A percentile compares a stretch with the other conserved stretches of the same genome.
phyloP scores from a whole-genome alignment of 192 early-diverging fungal genomes.

The Anaeromyces robustus region DNA sequence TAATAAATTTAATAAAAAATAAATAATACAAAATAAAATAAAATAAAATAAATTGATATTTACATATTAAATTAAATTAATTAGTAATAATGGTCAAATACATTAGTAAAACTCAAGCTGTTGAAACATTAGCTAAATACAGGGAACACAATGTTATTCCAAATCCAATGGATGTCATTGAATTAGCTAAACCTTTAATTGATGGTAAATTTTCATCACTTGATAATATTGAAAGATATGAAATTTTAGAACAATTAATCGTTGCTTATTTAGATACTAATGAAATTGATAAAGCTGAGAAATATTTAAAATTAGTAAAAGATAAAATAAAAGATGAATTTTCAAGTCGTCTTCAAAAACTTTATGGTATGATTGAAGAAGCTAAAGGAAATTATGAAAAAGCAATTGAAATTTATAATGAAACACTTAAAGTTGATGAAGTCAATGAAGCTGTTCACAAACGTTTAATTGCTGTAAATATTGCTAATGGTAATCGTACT shows the following conservation, averaged over 20 bases:
- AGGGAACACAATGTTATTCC: background rate
- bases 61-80: too few species aligned
- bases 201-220: background rate
- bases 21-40: too few species aligned
- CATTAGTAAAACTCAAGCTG: background rate
- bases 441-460: constrained; percentile 55
- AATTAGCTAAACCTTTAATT: background rate
- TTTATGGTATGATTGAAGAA: constrained; percentile 68
- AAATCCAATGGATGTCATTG: background rate
- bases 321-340: background rate
- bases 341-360: constrained; percentile 51
- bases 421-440: constrained; percentile 59
- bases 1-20: too few species aligned
- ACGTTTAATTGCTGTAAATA: constrained; percentile 58
- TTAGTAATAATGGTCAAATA: background rate
- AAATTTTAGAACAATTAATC: background rate
- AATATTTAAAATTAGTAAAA: background rate
- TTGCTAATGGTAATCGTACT: constrained; percentile 38
- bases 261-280: background rate
- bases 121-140: background rate
- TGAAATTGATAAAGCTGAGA: background rate
- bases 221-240: background rate
- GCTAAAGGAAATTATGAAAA: constrained; percentile 49
- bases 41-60: too few species aligned
- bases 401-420: constrained; percentile 54